A percentile compares a stretch with the other conserved stretches of the same genome.
These are phyloP conservation scores for Penicillium verrucosum DNA, from an alignment of 2,329 filamentous ascomycete species.

Conservation along the genomic window DNA sequence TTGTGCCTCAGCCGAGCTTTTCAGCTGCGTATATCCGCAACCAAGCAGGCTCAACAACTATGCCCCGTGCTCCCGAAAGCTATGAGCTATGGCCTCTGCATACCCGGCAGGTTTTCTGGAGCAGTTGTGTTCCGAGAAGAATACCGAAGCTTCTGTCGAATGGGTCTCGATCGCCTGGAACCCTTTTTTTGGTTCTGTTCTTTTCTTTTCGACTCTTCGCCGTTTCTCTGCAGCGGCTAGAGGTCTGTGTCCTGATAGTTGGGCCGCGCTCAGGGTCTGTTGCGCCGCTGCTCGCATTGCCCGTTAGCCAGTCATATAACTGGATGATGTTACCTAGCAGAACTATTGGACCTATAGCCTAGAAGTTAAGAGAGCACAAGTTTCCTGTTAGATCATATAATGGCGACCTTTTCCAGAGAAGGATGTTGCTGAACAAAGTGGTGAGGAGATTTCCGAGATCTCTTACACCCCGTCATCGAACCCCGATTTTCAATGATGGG, in stretches of 20 bases:
- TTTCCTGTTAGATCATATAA: background rate
- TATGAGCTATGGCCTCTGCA: constrained; percentile 9
- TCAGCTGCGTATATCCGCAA: constrained; percentile 17
- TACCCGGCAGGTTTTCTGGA: background rate
- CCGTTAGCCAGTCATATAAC: constrained; percentile 9
- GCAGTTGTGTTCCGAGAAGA: constrained; percentile 9
- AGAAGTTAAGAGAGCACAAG: constrained; percentile 6
- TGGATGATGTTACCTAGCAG: constrained; percentile 16
- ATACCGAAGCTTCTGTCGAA: constrained; percentile 17
- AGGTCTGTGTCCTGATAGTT: constrained; percentile 13
- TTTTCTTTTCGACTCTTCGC: constrained; percentile 4
- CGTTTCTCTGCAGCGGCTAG: constrained; percentile 12
- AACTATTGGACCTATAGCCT: constrained; percentile 3
- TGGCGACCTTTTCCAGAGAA: constrained; percentile 16
- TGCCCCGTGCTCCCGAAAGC: constrained; percentile 8
- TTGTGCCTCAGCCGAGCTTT: constrained; percentile 6
- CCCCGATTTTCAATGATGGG: background rate
- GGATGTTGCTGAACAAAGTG: constrained; percentile 15
- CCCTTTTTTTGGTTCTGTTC: background rate
- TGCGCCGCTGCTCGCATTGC: constrained; percentile 8
- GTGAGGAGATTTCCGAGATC: background rate
- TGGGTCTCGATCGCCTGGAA: constrained; percentile 8
- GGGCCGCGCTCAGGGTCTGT: constrained; percentile 18
- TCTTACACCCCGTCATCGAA: background rate
- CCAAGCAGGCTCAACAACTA: constrained; percentile 13